Base-by-base conservation (phyloP, 164 flowering plant genomes). In the Buxus sempervirens region DNA sequence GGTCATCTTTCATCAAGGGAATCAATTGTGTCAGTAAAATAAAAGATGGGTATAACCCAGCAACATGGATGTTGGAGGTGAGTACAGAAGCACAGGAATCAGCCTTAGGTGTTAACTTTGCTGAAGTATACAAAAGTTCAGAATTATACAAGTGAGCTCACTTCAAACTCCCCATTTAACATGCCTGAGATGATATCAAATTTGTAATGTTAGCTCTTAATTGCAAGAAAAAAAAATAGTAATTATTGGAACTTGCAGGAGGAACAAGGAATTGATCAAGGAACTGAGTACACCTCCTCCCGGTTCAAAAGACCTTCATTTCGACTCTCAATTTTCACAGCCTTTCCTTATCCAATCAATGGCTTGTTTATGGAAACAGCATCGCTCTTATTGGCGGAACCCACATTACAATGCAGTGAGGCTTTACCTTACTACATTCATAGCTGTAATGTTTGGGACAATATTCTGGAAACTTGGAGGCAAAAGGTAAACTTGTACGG, bases 41-140 rank as follows among this genome's bases (percentile, higher is more conserved):
- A 5, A 76, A 58, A 54, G 80, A 78, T 42, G 82, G 81, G 21
- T 72, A 73, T 49, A 82, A 82, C 57, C 85, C 85, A 23, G 83
- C 85, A 18, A 78, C 83, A 5, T 80, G 85, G 85, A 78, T 82
- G 83, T 63, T 80, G 62, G 83, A 82, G 12, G 66, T 80, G n/a
- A 73, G 82, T 54, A 19, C 83, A 18, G 24, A 65, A 66, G 70
- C 73, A 25, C 80, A 78, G 65, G 85, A 80, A 76, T 65, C 61
- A 67, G 59, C 68, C 54, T 54, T 80, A 6, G 78, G 80, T 1
- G 72, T 78, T 2, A 49, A 80, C 63, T 82, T 82, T 51, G 32
- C 73, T n/a, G 70, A 76, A 4, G 22, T 67, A 23, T 82, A 80
- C 77, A 78, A 66, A 45, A 76, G 55, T 54, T 80, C 78, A 1